Evolutionary conservation across 192 early-diverging fungal genomes (phyloP).

Genomic region (Linderina pennispora): DNA sequence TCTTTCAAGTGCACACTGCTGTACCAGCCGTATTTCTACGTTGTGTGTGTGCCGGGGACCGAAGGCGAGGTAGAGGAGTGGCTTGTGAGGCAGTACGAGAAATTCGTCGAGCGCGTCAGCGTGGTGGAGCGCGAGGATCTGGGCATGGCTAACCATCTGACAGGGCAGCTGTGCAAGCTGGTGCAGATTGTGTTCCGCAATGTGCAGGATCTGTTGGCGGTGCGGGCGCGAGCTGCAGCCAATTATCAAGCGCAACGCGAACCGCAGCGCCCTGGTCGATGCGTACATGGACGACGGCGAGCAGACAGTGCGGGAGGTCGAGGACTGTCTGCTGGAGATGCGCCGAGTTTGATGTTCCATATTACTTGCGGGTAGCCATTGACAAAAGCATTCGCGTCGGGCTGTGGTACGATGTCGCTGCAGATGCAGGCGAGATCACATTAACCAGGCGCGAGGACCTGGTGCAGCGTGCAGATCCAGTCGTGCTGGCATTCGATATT

Average conservation of each 20-base stretch:
- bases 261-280: conserved; percentile 53
- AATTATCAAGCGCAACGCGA: conserved; percentile 61
- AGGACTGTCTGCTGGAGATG: conserved; percentile 78
- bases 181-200: conserved; percentile 84
- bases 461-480: conserved; percentile 90
- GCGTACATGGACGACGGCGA: conserved; percentile 57
- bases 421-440: conserved; percentile 54
- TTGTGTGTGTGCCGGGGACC: conserved; percentile 70
- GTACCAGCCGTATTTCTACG: conserved; percentile 88
- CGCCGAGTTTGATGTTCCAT: conserved; percentile 98
- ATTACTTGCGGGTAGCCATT: conserved; percentile 92
- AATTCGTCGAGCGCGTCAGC: conserved; percentile 56
- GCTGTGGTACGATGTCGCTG: conserved; percentile 83
- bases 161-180: conserved; percentile 60
- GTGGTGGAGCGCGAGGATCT: conserved; percentile 79
- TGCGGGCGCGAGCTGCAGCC: conserved; percentile 70
- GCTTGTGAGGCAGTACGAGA: conserved; percentile 63
- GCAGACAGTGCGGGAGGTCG: conserved; percentile 19
- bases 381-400: conserved; percentile 93
- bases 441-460: conserved; percentile 67
- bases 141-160: conserved; percentile 83
- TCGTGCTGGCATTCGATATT: conserved; percentile 95
- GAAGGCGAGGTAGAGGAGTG: conserved; percentile 86
- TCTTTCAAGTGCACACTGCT: conserved; percentile 83
- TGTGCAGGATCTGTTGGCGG: conserved; percentile 68